Evolutionary conservation across 1,139 yeast species (phyloP).

Genomic region (Kurtzmaniella quercitrusa): DNA sequence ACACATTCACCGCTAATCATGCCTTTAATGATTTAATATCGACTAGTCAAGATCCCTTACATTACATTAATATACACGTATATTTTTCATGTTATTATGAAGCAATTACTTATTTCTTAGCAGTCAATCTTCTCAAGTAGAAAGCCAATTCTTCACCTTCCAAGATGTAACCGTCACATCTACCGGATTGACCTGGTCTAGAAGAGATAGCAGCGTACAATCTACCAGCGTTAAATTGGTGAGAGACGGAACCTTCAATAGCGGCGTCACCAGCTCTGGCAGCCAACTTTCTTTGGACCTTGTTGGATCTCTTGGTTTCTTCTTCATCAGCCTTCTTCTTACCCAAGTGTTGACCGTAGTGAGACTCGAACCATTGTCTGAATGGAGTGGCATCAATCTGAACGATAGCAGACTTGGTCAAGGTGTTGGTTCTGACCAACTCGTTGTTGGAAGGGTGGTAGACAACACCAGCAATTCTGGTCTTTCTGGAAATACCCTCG

Average conservation of each 20-base stretch:
- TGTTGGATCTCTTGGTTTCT: constrained; percentile 66
- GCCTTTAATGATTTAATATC: too few species aligned
- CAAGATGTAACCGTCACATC: constrained; percentile 99
- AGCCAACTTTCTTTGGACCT: constrained; percentile 87
- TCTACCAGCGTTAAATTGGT: constrained; percentile 98
- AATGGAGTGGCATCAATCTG: constrained; percentile 99
- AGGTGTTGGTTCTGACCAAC: constrained; percentile 98
- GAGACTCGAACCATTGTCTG: constrained; percentile 99
- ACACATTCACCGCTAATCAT: too few species aligned
- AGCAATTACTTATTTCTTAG: constrained; percentile 76
- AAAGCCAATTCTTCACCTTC: constrained; percentile 99
- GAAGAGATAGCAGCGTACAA: constrained; percentile 98
- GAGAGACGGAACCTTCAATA: constrained; percentile 86
- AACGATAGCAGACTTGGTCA: constrained; percentile 97
- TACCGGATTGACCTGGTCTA: constrained; percentile 99
- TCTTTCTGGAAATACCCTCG: constrained; percentile 97
- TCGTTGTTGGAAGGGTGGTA: constrained; percentile 99
- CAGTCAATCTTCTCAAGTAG: constrained; percentile 99
- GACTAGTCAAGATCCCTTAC: too few species aligned
- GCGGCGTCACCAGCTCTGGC: constrained; percentile 81
- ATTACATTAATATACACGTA: constrained; percentile 12
- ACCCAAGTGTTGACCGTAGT: constrained; percentile 93
- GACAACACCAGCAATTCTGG: constrained; percentile 96
- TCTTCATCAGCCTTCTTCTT: constrained; percentile 65
- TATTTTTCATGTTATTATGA: constrained; percentile 11